phyloP scores from a whole-genome alignment of 139 green algal genomes.

The Tetradesmus obliquus region DNA sequence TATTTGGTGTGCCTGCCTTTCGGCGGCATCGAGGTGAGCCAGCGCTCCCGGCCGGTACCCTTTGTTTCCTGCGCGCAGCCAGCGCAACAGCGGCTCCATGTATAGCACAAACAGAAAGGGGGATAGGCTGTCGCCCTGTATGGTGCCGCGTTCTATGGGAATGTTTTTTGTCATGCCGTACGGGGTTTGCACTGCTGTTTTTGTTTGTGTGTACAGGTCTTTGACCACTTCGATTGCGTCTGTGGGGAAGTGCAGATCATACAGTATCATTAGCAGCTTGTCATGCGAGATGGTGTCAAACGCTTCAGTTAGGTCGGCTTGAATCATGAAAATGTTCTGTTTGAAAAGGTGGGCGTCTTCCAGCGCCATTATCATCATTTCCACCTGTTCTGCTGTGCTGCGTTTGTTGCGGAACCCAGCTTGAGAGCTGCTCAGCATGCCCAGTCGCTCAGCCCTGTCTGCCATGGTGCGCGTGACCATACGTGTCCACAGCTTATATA shows the following conservation, averaged over 20 bases:
- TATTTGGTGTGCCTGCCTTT: neutral
- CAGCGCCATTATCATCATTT: too few species aligned
- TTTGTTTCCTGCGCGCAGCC: slow-evolving; percentile 2
- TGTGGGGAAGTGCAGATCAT: too few species aligned
- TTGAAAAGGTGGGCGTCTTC: too few species aligned
- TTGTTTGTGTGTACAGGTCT: slow-evolving; percentile 53
- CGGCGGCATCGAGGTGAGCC: neutral
- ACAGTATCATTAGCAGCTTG: slow-evolving; percentile 57
- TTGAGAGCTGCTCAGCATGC: too few species aligned
- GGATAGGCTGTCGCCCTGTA: slow-evolving; percentile 62
- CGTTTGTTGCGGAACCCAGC: too few species aligned
- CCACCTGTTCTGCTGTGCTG: too few species aligned
- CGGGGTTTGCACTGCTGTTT: slow-evolving; percentile 33
- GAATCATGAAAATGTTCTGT: too few species aligned
- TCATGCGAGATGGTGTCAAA: too few species aligned
- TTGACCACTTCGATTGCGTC: slow-evolving; percentile 50
- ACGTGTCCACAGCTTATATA: too few species aligned
- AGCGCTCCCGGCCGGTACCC: neutral
- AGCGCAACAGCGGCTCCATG: slow-evolving; percentile 33
- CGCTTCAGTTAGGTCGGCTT: too few species aligned
- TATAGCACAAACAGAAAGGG: slow-evolving; percentile 50
- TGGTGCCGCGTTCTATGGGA: slow-evolving; percentile 47
- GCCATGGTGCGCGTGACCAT: too few species aligned
- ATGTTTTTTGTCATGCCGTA: slow-evolving; percentile 36
- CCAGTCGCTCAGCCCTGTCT: too few species aligned